Percentiles rank a stretch among this genome's conserved stretches.
These are phyloP conservation scores for Globisporangium paddicum DNA, from an alignment of 352 stramenopile genomes.

Conservation along the genomic window DNA sequence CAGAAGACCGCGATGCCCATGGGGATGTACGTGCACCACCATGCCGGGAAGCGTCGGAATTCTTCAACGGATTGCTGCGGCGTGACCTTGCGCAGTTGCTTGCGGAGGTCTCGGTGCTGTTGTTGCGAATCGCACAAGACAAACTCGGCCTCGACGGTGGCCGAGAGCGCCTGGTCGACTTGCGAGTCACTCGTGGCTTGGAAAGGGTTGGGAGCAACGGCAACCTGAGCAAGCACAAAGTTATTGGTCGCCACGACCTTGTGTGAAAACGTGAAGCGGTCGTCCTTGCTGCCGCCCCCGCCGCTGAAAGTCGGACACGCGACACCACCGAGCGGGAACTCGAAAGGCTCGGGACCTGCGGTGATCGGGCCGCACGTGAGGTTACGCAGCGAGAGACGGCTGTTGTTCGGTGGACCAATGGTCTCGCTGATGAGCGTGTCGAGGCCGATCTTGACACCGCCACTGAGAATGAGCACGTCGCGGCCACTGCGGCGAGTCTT, in stretches of 20 bases:
- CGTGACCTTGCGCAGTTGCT: conserved; percentile 9
- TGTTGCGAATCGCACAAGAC: conserved; percentile 18
- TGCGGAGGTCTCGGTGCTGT: background rate
- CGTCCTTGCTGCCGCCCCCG: conserved; percentile 23
- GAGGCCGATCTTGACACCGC: conserved; percentile 52
- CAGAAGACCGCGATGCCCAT: conserved; percentile 67
- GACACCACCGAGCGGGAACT: conserved; percentile 38
- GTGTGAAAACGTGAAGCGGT: conserved; percentile 59
- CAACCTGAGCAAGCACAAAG: conserved; percentile 43
- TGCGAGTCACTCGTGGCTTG: background rate
- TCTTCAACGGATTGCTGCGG: conserved; percentile 43
- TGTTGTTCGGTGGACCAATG: conserved; percentile 6
- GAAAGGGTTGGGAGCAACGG: conserved; percentile 18
- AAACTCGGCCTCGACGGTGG: conserved; percentile 41
- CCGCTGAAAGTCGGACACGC: conserved; percentile 47
- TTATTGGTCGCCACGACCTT: conserved; percentile 41
- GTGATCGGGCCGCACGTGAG: conserved; percentile 62
- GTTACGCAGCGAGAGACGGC: conserved; percentile 44
- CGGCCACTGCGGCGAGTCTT: conserved; percentile 65
- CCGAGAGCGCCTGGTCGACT: conserved; percentile 15
- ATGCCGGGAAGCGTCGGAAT: conserved; percentile 38
- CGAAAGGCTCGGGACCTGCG: conserved; percentile 41
- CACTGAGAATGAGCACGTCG: conserved; percentile 67
- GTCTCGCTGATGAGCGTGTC: conserved; percentile 58
- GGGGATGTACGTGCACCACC: conserved; percentile 57